Evolutionary conservation across 495 filamentous ascomycete species (phyloP).

Genomic region (Penicillium flavigenum): DNA sequence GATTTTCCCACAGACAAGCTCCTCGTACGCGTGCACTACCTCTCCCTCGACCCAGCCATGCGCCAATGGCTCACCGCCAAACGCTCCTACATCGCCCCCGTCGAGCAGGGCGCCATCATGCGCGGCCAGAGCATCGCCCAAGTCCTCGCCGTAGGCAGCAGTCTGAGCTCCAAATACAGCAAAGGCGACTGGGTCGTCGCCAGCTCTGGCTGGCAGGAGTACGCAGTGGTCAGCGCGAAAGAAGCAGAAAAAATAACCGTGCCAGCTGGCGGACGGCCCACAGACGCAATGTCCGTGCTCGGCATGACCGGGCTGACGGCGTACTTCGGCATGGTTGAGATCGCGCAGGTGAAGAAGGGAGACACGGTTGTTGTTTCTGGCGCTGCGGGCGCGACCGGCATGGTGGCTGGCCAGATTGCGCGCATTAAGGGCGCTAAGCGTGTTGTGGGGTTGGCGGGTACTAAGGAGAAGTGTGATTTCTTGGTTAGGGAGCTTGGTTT

Average conservation of each 20-base stretch:
- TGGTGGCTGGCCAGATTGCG: conserved; percentile 67
- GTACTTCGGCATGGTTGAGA: conserved; percentile 63
- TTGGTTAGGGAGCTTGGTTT: conserved; percentile 51
- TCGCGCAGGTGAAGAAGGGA: conserved; percentile 55
- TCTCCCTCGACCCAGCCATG: conserved; percentile 83
- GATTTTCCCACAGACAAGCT: conserved; percentile 58
- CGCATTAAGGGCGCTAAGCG: conserved; percentile 58
- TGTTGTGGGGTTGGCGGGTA: conserved; percentile 54
- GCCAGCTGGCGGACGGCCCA: conserved; percentile 48
- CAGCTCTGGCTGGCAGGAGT: conserved; percentile 61
- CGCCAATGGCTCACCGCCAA: conserved; percentile 69
- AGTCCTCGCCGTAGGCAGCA: conserved; percentile 46
- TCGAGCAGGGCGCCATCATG: conserved; percentile 67
- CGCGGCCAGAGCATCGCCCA: conserved; percentile 58
- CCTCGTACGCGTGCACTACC: conserved; percentile 64
- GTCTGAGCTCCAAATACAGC: conserved; percentile 40
- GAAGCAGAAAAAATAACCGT: conserved; percentile 45
- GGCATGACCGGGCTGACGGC: conserved; percentile 62
- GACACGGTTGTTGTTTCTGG: conserved; percentile 68
- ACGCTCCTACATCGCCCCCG: conserved; percentile 66
- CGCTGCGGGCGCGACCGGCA: conserved; percentile 70
- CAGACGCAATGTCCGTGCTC: conserved; percentile 61
- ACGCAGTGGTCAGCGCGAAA: conserved; percentile 51
- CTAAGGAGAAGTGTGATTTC: conserved; percentile 48
- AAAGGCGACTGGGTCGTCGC: conserved; percentile 54